Evolutionary conservation across 805 yeast species (phyloP).

Genomic region (Candida piceae): DNA sequence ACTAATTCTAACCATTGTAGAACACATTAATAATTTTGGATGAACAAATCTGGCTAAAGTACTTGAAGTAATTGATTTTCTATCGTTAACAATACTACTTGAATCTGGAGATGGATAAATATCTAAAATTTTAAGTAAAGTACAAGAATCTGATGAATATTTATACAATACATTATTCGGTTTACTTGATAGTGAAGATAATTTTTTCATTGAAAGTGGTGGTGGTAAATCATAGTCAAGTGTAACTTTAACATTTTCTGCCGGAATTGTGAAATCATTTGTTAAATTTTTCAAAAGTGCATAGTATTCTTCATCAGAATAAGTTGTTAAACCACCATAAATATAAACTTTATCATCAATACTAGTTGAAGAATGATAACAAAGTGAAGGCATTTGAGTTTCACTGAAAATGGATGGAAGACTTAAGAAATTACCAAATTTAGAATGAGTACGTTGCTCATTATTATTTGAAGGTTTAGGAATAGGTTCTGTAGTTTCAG

Average conservation of each 20-base stretch:
- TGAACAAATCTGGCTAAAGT: slow-evolving; percentile 16
- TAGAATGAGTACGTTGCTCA: slow-evolving; percentile 1
- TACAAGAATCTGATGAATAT: slow-evolving; percentile 36
- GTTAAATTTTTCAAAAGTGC: slow-evolving; percentile 23
- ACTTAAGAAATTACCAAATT: slow-evolving; percentile 20
- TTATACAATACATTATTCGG: slow-evolving; percentile 35
- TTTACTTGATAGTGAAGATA: slow-evolving; percentile 38
- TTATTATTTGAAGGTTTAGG: background rate
- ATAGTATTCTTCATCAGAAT: slow-evolving; percentile 21
- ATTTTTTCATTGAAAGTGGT: slow-evolving; percentile 38
- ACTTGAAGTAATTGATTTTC: slow-evolving; percentile 1
- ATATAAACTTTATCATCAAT: slow-evolving; percentile 34
- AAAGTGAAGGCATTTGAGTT: slow-evolving; percentile 36
- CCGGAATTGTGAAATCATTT: slow-evolving; percentile 28
- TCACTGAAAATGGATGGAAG: slow-evolving; percentile 35
- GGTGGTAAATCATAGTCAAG: slow-evolving; percentile 38
- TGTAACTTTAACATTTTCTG: slow-evolving; percentile 26
- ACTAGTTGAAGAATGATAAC: slow-evolving; percentile 40
- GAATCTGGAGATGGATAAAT: slow-evolving; percentile 3
- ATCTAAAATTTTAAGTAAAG: slow-evolving; percentile 24
- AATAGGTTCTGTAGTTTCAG: no score
- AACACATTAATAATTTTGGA: slow-evolving; percentile 50
- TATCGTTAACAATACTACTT: no score
- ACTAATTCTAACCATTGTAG: slow-evolving; percentile 46
- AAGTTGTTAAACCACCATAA: slow-evolving; percentile 40